Evolutionary conservation across 2,329 filamentous ascomycete species (phyloP).

Genomic region (Incumbomyces delicatus): DNA sequence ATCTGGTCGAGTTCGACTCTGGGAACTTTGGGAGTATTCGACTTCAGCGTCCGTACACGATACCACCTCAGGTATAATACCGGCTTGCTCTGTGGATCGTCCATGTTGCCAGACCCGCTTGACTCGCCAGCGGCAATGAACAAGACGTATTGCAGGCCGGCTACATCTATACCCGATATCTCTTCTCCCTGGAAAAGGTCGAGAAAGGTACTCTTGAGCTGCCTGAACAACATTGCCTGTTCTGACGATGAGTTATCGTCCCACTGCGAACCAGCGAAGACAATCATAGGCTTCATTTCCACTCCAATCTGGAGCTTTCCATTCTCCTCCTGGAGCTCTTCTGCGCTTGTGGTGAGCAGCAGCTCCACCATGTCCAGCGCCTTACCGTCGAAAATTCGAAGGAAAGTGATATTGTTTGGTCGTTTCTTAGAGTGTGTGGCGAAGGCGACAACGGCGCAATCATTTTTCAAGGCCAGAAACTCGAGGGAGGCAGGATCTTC

Average conservation of each 20-base stretch:
- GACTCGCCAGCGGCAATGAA: constrained; percentile 65
- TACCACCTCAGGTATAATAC: constrained; percentile 65
- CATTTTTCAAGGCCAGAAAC: constrained; percentile 96
- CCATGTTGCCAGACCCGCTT: constrained; percentile 10
- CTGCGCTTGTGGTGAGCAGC: constrained; percentile 64
- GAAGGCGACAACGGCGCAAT: constrained; percentile 75
- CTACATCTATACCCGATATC: constrained; percentile 77
- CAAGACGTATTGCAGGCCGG: constrained; percentile 85
- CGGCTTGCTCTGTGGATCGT: constrained; percentile 29
- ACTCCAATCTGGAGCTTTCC: constrained; percentile 56
- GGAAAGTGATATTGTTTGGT: constrained; percentile 77
- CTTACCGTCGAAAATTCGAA: constrained; percentile 75
- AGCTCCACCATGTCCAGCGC: constrained; percentile 93
- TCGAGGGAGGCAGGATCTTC: constrained; percentile 79
- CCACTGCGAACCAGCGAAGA: constrained; percentile 84
- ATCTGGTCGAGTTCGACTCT: constrained; percentile 92
- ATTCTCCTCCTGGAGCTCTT: constrained; percentile 46
- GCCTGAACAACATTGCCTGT: constrained; percentile 59
- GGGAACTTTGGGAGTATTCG: constrained; percentile 68
- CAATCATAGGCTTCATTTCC: constrained; percentile 76
- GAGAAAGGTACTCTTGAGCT: constrained; percentile 75
- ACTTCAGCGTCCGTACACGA: constrained; percentile 74
- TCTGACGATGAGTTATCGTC: constrained; percentile 59
- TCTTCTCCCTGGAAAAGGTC: constrained; percentile 86
- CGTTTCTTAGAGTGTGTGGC: constrained; percentile 85